Conservation (phyloP, 106 monocot genomes). For the Allium fistulosum region DNA sequence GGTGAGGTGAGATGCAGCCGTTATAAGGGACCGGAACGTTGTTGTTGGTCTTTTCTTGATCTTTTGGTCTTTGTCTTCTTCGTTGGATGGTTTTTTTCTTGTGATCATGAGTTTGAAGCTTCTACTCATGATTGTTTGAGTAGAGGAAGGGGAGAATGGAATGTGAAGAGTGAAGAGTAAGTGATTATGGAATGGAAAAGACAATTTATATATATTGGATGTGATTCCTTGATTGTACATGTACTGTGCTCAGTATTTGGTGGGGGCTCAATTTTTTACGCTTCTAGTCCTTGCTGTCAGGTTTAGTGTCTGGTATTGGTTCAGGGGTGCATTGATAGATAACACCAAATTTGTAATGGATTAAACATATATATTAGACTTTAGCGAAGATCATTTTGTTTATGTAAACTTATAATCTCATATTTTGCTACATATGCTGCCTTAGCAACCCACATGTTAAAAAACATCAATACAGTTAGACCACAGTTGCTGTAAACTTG, state of each 20-base stretch:
- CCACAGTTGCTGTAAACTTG: too few relatives aligned
- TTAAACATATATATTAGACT: too few relatives aligned
- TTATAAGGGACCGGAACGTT: conserved; percentile 11
- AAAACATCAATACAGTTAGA: neutral
- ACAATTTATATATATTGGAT: neutral
- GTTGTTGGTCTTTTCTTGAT: neutral
- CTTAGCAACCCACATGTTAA: neutral
- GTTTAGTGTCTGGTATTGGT: neutral
- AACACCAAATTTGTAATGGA: too few relatives aligned
- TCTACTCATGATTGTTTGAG: neutral
- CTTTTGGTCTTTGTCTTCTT: conserved; percentile 18
- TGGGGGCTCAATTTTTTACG: conserved; percentile 2
- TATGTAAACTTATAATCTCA: too few relatives aligned
- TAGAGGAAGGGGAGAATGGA: neutral
- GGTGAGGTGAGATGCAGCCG: neutral
- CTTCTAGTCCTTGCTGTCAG: conserved; percentile 9
- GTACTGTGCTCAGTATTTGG: neutral
- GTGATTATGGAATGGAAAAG: conserved; percentile 2
- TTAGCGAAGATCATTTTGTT: too few relatives aligned
- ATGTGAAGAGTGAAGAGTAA: neutral
- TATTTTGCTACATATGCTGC: too few relatives aligned
- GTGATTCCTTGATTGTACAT: conserved; percentile 9
- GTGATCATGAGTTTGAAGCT: neutral
- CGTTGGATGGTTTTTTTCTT: conserved; percentile 4
- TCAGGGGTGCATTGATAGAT: too few relatives aligned